These are phyloP conservation scores for Acacia pycnantha DNA, from an alignment of 331 rosid species.

Conservation along the genomic window DNA sequence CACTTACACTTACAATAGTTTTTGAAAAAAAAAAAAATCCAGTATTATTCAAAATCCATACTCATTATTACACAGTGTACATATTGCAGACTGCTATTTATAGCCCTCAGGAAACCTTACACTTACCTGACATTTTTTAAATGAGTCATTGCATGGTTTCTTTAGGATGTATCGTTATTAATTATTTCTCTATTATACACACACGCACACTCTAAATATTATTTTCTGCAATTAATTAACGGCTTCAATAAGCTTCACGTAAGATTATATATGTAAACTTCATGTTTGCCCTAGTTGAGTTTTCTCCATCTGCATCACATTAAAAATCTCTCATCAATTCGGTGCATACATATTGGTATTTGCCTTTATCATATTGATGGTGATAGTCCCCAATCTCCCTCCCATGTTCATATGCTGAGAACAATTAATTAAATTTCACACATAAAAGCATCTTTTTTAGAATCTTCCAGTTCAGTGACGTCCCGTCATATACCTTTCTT, in stretches of 20 bases:
- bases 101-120: neutral
- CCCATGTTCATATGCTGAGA: neutral
- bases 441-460: neutral
- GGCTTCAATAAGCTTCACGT: neutral
- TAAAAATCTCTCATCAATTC: neutral
- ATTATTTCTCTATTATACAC: neutral
- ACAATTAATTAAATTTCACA: neutral
- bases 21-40: no score
- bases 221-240: neutral
- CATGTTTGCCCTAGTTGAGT: neutral
- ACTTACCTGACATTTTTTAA: neutral
- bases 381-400: neutral
- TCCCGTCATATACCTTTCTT: neutral
- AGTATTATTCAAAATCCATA: no score
- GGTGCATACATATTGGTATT: neutral
- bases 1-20: no score
- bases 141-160: neutral
- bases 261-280: neutral
- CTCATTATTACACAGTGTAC: neutral
- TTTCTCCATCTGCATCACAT: neutral
- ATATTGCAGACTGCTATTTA: neutral
- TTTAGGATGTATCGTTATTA: neutral
- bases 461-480: neutral
- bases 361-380: neutral
- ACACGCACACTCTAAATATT: no score